Base-by-base conservation (phyloP, 2,329 filamentous ascomycete genomes). In the Colletotrichum sp. region DNA sequence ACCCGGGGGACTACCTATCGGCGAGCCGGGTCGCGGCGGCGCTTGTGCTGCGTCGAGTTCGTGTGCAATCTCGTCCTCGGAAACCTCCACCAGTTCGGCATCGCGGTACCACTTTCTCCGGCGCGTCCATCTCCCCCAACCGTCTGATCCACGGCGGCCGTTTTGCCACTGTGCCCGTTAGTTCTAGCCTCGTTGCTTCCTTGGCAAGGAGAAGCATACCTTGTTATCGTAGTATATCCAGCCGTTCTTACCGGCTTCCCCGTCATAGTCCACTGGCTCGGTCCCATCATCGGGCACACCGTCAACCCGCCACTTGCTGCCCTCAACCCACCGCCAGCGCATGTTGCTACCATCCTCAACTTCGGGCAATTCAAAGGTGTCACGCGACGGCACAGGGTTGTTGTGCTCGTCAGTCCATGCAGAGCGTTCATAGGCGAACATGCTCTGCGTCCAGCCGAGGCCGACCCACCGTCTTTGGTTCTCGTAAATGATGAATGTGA, bases 191-290 rank as follows among this genome's bases (percentile, higher is more conserved):
- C 24, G 5, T 3, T 3, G 30, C 13, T 13, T 10, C 2, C 10
- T 7, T 7, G n/a, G 7, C 9, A 36, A 30, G 18, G 12, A 5
- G 7, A 3, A 60, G 79, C 87, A 76, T 86, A 95, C 95, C 92
- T 98, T 98, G 83, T 96, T 99, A 82, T 99, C 97, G 82, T 98
- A 99, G 84, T 97, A 99, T 48, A 98, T 95, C 97, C 97, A 99
- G 2, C 96, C 97, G 79, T 93, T 91, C 81, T 86, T 92, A 5
- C 91, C 93, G 28, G 93, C 90, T 2, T 91, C 87, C 4, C 88
- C 87, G 71, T 92, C 91, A 78, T 90, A 91, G 75, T 88, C 91
- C 6, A 85, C 80, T 0, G 82, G 75, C 21, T 88, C 86, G 13
- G 71, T 74, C 7, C 86, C 86, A 67, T 85, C 90, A 84, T 92